Percentiles rank a stretch among this genome's conserved stretches.
These are phyloP conservation scores for Komagataea norvegica DNA, from an alignment of 1,139 yeast species.

Conservation along the genomic window DNA sequence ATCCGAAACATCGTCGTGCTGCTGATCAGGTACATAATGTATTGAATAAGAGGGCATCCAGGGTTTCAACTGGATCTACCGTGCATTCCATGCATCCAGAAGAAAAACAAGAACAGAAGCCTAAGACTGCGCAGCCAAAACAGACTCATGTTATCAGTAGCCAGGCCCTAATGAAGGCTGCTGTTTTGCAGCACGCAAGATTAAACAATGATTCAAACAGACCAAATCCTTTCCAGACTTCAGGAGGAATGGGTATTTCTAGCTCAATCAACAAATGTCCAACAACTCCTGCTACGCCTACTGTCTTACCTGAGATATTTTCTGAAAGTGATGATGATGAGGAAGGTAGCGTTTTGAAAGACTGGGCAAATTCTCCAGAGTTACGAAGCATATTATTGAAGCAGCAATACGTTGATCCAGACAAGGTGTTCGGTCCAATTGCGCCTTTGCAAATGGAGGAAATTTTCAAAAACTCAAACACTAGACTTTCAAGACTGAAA, in stretches of 20 bases:
- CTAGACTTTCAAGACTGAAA: slow-evolving; percentile 42
- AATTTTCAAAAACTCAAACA: slow-evolving; percentile 48
- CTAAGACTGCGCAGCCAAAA: slow-evolving; percentile 9
- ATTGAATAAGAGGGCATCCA: slow-evolving; percentile 21
- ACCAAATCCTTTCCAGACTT: slow-evolving; percentile 16
- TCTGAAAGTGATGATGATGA: slow-evolving; percentile 55
- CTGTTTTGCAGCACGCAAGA: slow-evolving; percentile 31
- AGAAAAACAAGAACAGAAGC: slow-evolving; percentile 11
- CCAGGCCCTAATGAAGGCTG: slow-evolving; percentile 31
- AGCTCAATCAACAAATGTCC: too few relatives aligned
- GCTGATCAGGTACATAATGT: slow-evolving; percentile 21
- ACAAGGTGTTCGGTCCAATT: slow-evolving; percentile 70
- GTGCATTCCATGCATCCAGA: slow-evolving; percentile 5
- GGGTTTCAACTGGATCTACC: slow-evolving; percentile 14
- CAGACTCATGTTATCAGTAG: slow-evolving; percentile 8
- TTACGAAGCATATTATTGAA: slow-evolving; percentile 46
- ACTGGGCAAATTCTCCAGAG: slow-evolving; percentile 73
- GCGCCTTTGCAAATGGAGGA: slow-evolving; percentile 66
- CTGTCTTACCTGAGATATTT: slow-evolving; percentile 40
- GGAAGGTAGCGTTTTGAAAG: slow-evolving; percentile 47
- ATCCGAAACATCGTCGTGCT: slow-evolving; percentile 25
- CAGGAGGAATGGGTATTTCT: too few relatives aligned
- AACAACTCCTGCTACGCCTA: slow-evolving; percentile 18
- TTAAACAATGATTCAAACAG: slow-evolving; percentile 17
- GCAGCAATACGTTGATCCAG: slow-evolving; percentile 67